Evolutionary conservation across 2,329 filamentous ascomycete genomes (phyloP), one percentile per base, ranked within the genome.

Genomic region (Phyllosticta ampelicida): DNA sequence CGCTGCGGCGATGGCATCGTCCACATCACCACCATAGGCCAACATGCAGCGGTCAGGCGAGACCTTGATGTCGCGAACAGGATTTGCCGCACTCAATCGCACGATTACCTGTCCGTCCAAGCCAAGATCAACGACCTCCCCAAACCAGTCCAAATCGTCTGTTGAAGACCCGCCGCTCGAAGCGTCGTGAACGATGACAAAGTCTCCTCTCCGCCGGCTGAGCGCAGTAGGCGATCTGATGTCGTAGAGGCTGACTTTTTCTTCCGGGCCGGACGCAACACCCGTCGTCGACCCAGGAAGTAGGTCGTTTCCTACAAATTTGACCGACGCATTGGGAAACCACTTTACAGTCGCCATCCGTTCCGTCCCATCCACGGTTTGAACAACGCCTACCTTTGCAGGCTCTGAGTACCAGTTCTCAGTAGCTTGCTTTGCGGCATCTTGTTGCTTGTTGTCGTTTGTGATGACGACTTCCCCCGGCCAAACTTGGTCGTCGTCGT

Each of bases 221-320:
- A 84, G 62, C 5, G 73, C 73, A n/a, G 74, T 72, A 36, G 77
- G 77, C 1, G 74, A 74, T 57, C 73, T 73, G 36, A 84, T 76
- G 61, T 85, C 82, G 65, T 84, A 84, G 48, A 84, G 64, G 59
- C 80, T 83, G 23, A 83, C 74, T 48, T 82, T 77, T 62, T 81
- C 77, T 28, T 68, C 13, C 72, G 76, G 8, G 69, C 71, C 10
- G 72, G 73, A 21, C 73, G 68, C 36, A 79, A 64, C 48, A 13
- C 56, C 56, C 3, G 56, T 58, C n/a, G 49, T 67, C 8, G 74
- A 77, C 6, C 70, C 71, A 10, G 73, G 73, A n/a, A 74, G 68
- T 21, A 80, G 64, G 51, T 70, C 64, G 9, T 68, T 61, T 9
- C 63, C 67, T 16, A 69, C 64, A 55, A 71, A 71, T 30, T 68